phyloP scores from a whole-genome alignment of 768 basidiomycete species.

The Suillus sp. region DNA sequence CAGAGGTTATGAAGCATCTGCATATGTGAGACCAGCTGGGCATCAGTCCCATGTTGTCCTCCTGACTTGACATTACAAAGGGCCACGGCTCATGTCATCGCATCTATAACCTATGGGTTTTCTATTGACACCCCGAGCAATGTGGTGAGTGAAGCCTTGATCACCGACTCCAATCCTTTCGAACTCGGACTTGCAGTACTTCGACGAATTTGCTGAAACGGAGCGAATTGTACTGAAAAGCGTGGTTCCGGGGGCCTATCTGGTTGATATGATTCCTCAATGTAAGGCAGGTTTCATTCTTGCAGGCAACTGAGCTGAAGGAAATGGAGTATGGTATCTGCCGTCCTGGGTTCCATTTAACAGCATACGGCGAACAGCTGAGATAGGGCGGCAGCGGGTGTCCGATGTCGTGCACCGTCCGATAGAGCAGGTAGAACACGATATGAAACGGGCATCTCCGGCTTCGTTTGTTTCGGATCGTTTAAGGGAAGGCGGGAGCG shows the following conservation, averaged over 20 bases:
- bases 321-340: conserved; percentile 22
- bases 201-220: conserved; percentile 11
- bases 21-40: conserved; percentile 5
- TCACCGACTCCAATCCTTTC: neutral
- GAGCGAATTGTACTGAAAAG: conserved; percentile 10
- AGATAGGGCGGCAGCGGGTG: conserved; percentile 10
- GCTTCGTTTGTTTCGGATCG: conserved; percentile 13
- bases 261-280: conserved; percentile 14
- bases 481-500: neutral
- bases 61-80: neutral
- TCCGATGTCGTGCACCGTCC: conserved; percentile 5
- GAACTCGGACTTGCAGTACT: neutral
- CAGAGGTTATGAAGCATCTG: conserved; percentile 9
- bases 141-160: neutral
- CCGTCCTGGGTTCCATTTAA: conserved; percentile 26
- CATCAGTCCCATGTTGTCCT: neutral
- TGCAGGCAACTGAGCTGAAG: neutral
- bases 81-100: conserved; percentile 12
- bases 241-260: conserved; percentile 14
- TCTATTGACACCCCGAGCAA: conserved; percentile 10
- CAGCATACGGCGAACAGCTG: conserved; percentile 10
- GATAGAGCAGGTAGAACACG: conserved; percentile 14
- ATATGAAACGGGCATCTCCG: neutral
- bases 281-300: neutral
- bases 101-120: conserved; percentile 14